A percentile compares a stretch with the other conserved stretches of the same genome.
Evolutionary conservation across 305 asterid species (phyloP).

Genomic region (Salvia sclarea): DNA sequence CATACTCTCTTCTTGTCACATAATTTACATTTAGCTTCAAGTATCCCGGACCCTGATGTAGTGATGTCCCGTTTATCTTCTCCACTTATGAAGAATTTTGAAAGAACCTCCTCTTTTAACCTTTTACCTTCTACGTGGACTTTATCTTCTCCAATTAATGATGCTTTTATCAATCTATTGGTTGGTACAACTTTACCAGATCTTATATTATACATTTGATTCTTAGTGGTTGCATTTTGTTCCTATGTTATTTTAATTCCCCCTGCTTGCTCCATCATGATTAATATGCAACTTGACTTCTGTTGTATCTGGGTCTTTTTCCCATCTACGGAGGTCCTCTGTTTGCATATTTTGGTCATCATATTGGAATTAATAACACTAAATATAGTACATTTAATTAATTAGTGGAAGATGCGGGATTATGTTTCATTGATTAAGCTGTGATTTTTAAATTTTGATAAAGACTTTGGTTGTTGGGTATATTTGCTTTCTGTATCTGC

Average conservation of each 20-base stretch:
- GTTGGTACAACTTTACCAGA: conserved; percentile 8
- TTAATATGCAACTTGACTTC: neutral
- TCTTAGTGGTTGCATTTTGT: conserved; percentile 4
- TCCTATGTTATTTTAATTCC: too few species aligned
- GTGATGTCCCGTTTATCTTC: neutral
- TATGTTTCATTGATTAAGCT: too few species aligned
- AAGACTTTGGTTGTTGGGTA: too few species aligned
- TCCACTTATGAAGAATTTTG: neutral
- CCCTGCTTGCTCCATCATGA: conserved; percentile 15
- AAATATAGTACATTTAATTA: neutral
- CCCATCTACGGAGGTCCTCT: too few species aligned
- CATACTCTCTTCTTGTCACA: neutral
- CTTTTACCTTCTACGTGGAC: neutral
- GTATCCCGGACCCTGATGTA: conserved; percentile 7
- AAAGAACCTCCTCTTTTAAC: neutral
- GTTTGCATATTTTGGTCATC: neutral
- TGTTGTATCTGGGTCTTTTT: conserved; percentile 16
- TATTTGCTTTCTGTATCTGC: neutral
- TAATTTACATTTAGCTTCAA: neutral
- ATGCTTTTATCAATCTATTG: neutral
- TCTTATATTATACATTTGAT: neutral
- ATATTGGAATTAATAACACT: neutral
- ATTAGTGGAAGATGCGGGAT: conserved; percentile 11
- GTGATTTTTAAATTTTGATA: too few species aligned
- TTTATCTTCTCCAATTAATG: too few species aligned